Evolutionary conservation across 176 grass and related monocot species (phyloP).

Genomic region (Dactylis glomerata): DNA sequence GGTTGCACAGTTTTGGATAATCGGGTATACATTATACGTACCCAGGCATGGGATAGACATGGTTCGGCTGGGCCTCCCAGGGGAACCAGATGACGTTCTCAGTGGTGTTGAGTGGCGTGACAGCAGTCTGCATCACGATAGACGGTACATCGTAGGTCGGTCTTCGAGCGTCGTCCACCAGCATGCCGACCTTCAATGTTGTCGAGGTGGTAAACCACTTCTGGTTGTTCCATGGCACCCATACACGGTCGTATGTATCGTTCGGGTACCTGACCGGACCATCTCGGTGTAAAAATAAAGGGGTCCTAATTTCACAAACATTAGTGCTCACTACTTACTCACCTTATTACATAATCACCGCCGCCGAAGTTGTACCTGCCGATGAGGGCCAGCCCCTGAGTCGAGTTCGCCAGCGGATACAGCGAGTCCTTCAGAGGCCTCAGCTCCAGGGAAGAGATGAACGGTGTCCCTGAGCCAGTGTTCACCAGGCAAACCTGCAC

Average conservation of each 20-base stretch:
- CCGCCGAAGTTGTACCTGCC: slow-evolving; percentile 18
- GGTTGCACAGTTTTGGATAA: too few relatives aligned
- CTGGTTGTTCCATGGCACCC: not conserved
- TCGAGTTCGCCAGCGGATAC: not conserved
- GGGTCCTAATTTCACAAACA: not conserved
- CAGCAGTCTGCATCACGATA: slow-evolving; percentile 47
- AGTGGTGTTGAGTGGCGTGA: slow-evolving; percentile 27
- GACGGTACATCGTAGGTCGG: slow-evolving; percentile 19
- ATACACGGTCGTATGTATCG: slow-evolving; percentile 25
- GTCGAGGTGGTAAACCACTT: slow-evolving; percentile 16
- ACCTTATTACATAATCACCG: not conserved
- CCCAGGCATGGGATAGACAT: not conserved
- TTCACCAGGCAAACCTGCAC: slow-evolving; percentile 48
- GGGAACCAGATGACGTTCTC: slow-evolving; percentile 23
- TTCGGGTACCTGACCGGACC: slow-evolving; percentile 48
- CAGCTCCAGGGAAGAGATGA: slow-evolving; percentile 48
- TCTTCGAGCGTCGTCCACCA: not conserved
- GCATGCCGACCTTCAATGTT: not conserved
- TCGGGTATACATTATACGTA: not conserved
- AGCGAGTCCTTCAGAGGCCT: slow-evolving; percentile 33
- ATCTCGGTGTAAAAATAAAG: not conserved
- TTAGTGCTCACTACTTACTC: not conserved
- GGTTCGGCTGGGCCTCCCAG: not conserved
- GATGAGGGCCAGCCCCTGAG: slow-evolving; percentile 28
- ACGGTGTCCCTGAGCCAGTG: slow-evolving; percentile 40